Evolutionary conservation across 257 asterid genomes (phyloP), one percentile per base, ranked within the genome.

Genomic region (Solanum pimpinellifolium): DNA sequence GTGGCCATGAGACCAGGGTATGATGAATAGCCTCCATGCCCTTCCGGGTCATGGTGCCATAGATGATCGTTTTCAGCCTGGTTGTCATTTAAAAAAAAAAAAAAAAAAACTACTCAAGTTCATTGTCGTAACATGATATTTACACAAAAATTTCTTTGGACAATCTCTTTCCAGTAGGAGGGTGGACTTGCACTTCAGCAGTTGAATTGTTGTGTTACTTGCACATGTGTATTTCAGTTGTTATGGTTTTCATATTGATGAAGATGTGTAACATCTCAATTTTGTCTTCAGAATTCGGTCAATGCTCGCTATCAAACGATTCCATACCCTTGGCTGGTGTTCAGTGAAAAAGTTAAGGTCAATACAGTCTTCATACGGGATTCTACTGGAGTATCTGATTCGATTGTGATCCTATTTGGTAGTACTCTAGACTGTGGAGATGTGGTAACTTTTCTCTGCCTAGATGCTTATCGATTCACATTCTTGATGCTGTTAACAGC

Each of bases 331-430:
- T 97, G 99, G 99, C 90, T 97, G 94, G 99, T 97, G 77, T 97
- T 97, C 89, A 95, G 96, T 82, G 99, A 97, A 91, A 97, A 97
- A 92, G 98, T 97, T 91, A 97, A 97, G 94, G 99, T 97, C 88
- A 97, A 97, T 90, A 91, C 96, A 3, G 99, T 97, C 81, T 97
- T 94, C 90, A 90, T 95, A 91, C 98, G 99, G 33, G 99, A 97
- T 92, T 97, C 99, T 7, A 94, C 99, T 87, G 99, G 99, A 88
- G 97, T 97, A 88, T 95, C 99, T 73, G 99, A 97, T 94, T 97
- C 99, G 23, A 92, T 94, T 89, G 92, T 97, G 95, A 95, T 97
- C 92, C 97, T 97, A 59, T 97, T 97, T 89, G 99, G 99, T 88
- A 98, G 99, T 90, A 86, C 90, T 87, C 93, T 97, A 47, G 92